A percentile compares a stretch with the other conserved stretches of the same genome.
Evolutionary conservation across 1,139 yeast genomes (phyloP).

Genomic region (Debaryomyces robertsiae): DNA sequence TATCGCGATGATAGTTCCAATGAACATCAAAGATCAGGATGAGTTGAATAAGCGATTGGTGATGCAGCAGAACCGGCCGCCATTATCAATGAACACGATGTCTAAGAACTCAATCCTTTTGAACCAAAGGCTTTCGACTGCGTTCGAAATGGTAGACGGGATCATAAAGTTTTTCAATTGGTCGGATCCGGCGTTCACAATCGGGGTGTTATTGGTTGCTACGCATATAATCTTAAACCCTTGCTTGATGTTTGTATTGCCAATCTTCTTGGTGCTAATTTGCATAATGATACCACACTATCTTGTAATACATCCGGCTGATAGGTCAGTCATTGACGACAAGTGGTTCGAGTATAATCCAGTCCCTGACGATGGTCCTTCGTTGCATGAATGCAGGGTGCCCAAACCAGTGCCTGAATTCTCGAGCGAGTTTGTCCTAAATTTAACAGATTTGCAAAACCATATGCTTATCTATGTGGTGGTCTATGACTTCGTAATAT

Average conservation of each 20-base stretch:
- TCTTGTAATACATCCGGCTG: constrained; percentile 45
- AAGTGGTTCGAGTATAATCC: constrained; percentile 44
- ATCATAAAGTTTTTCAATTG: constrained; percentile 59
- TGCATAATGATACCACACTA: constrained; percentile 74
- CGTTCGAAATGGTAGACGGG: constrained; percentile 63
- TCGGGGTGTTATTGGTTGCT: constrained; percentile 56
- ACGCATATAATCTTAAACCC: constrained; percentile 70
- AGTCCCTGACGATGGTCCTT: constrained; percentile 56
- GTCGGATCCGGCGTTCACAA: constrained; percentile 63
- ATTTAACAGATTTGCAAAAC: constrained; percentile 83
- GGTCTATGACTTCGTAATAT: constrained; percentile 59
- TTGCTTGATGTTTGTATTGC: constrained; percentile 51
- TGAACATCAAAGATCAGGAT: constrained; percentile 49
- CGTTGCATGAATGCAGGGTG: constrained; percentile 45
- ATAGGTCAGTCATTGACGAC: constrained; percentile 24
- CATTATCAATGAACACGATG: constrained; percentile 68
- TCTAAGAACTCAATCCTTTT: constrained; percentile 67
- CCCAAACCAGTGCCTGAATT: constrained; percentile 82
- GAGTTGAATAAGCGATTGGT: constrained; percentile 52
- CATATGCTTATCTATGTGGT: constrained; percentile 70
- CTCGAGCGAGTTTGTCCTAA: constrained; percentile 74
- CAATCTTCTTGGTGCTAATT: constrained; percentile 55
- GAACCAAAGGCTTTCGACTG: constrained; percentile 62
- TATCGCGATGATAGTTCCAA: constrained; percentile 70
- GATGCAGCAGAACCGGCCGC: constrained; percentile 66